Base-by-base conservation (phyloP, 2,329 filamentous ascomycete genomes). In the Talaromyces funiculosus region DNA sequence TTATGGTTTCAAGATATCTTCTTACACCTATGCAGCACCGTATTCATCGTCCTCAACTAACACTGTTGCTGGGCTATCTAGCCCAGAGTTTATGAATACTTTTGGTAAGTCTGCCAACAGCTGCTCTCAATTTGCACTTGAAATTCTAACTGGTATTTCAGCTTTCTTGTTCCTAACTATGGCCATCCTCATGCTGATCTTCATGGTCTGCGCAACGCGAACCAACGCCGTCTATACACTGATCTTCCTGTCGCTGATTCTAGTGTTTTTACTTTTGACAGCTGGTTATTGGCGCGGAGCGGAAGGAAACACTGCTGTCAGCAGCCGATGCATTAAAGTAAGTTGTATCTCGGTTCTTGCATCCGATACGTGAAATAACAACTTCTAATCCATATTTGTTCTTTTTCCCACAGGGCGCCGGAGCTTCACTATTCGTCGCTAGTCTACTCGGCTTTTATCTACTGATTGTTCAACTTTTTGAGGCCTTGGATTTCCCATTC, bases 151-250 rank as follows among this genome's bases (percentile, higher is more conserved):
- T 62, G 4, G 3, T 4, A 4, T 26, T 1, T 60, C 58, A 64
- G 67, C 71, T 65, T 90, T 88, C 76, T 84, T 87, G 75, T 79
- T 85, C 53, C 71, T 90, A 59, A 82, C 82, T 64, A 89, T 90
- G 86, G 84, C 77, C 3, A 63, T 90, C n/a, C 75, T 90, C 29
- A 85, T 82, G 71, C 72, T 89, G 63, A 70, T 90, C 66, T 90
- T 84, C 77, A 75, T 90, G 54, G 77, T 91, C 69, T 88, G 86
- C 74, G 82, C 88, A 0, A 76, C 90, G 18, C 84, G 89, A 53
- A 91, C 87, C 31, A 92, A 92, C 71, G 60, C 90, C 9, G 80
- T 85, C 71, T 90, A 90, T 73, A 82, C 89, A 65, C 65, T 85
- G 59, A 88, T 92, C 72, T 91, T 91, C 77, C 68, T 85, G 62